These are phyloP conservation scores for Coelastrella sp. DNA, from an alignment of 139 green algal species.

Conservation along the genomic window DNA sequence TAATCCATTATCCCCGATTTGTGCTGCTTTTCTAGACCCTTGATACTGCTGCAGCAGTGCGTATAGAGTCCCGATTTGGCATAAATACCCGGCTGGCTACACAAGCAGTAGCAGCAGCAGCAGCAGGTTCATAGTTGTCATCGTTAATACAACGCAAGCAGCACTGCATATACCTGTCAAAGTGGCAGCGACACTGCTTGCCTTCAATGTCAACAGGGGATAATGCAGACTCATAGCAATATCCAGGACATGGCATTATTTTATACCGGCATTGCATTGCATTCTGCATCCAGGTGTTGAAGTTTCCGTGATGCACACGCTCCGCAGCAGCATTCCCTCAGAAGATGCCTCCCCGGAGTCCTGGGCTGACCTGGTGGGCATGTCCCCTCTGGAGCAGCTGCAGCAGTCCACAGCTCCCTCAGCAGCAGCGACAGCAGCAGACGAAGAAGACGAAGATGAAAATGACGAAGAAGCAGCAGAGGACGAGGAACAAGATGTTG, in stretches of 20 bases:
- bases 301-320: slow-evolving; percentile 40
- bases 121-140: too few relatives aligned
- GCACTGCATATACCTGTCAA: too few relatives aligned
- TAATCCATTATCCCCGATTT: background rate
- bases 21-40: background rate
- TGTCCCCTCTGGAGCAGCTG: slow-evolving; percentile 20
- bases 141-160: too few relatives aligned
- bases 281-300: background rate
- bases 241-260: too few relatives aligned
- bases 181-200: too few relatives aligned
- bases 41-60: background rate
- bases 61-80: background rate
- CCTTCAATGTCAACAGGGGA: too few relatives aligned
- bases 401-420: background rate
- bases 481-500: background rate
- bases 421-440: slow-evolving; percentile 25
- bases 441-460: slow-evolving; percentile 4
- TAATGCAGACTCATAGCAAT: too few relatives aligned
- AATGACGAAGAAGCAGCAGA: background rate
- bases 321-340: slow-evolving; percentile 41
- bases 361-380: slow-evolving; percentile 42
- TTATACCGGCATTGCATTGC: too few relatives aligned
- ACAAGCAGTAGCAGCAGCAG: too few relatives aligned
- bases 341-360: slow-evolving; percentile 47
- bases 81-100: background rate